A percentile compares a stretch with the other conserved stretches of the same genome.
Conservation (phyloP, 257 asterid genomes). For the Nicotiana otophora region DNA sequence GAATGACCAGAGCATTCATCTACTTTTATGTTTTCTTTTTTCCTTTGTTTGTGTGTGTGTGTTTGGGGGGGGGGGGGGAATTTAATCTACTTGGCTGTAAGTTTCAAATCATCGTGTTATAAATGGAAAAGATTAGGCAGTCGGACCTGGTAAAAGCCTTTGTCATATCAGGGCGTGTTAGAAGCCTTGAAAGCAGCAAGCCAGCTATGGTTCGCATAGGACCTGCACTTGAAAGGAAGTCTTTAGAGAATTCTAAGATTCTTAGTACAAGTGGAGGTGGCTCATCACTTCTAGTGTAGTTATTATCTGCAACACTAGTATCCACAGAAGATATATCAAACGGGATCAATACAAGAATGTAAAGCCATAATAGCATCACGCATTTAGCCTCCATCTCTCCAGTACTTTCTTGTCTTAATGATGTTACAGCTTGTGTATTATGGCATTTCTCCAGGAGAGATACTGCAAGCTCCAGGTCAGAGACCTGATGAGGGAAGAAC, state of each 20-base stretch:
- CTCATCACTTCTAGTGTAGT: conserved; percentile 34
- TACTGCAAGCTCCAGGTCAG: conserved; percentile 93
- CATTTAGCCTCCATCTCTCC: conserved; percentile 98
- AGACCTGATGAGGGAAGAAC: conserved; percentile 95
- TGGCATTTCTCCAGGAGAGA: conserved; percentile 82
- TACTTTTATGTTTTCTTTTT: background rate
- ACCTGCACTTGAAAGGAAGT: conserved; percentile 82
- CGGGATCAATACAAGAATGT: conserved; percentile 88
- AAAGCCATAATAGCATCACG: conserved; percentile 83
- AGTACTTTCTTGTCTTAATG: conserved; percentile 92
- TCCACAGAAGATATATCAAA: conserved; percentile 90
- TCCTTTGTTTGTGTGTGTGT: background rate
- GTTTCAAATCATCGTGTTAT: background rate
- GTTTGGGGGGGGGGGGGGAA: background rate
- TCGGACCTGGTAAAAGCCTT: conserved; percentile 68
- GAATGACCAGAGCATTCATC: background rate
- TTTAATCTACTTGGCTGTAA: background rate
- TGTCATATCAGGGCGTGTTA: conserved; percentile 90
- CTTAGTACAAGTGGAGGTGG: conserved; percentile 76
- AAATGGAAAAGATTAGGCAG: background rate
- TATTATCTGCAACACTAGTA: conserved; percentile 53
- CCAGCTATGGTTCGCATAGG: conserved; percentile 93
- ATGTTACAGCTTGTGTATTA: conserved; percentile 43
- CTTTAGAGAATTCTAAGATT: conserved; percentile 67
- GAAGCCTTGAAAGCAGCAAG: conserved; percentile 78